Evolutionary conservation across 768 basidiomycete species (phyloP).

Genomic region (Hypholoma fasciculare): DNA sequence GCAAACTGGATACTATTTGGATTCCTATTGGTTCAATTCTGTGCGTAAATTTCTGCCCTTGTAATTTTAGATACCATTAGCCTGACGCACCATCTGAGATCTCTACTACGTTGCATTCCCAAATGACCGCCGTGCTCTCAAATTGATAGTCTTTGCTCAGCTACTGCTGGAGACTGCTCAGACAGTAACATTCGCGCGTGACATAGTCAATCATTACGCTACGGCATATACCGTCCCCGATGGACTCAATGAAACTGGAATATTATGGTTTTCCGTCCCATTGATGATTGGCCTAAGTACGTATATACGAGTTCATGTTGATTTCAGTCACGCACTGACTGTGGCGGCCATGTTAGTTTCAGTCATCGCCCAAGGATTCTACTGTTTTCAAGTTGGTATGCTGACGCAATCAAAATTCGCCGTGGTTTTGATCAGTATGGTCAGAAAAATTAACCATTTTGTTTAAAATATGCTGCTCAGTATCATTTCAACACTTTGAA

Average conservation of each 20-base stretch:
- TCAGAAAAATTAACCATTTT: neutral
- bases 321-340: too few species aligned
- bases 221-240: neutral
- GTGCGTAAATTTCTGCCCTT: neutral
- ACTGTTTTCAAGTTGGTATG: too few species aligned
- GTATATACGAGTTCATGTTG: neutral
- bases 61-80: neutral
- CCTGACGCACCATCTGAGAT: neutral
- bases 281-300: neutral
- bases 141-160: neutral
- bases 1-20: neutral
- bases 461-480: too few species aligned
- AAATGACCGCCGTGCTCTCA: neutral
- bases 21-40: neutral
- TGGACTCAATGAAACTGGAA: neutral
- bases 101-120: neutral
- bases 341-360: neutral
- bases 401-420: too few species aligned
- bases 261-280: neutral
- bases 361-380: neutral
- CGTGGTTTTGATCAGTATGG: neutral
- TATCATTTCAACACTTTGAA: too few species aligned
- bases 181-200: neutral
- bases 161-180: neutral
- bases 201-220: neutral